Conservation (phyloP, 1,284 basidiomycete genomes). For the Anthracocystis panici-leucophaei region DNA sequence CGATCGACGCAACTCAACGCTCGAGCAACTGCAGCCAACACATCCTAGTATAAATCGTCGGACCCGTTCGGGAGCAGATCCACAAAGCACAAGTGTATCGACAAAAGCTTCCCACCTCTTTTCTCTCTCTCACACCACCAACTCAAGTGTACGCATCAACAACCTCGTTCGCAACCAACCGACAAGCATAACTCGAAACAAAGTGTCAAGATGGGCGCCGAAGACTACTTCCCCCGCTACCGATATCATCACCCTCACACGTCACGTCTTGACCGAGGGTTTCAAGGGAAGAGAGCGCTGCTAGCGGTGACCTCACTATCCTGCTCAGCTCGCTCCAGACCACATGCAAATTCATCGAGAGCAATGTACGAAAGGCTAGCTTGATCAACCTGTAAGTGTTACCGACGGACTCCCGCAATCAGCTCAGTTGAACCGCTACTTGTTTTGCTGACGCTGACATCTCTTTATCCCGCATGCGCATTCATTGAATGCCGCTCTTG, state of each 20-base stretch:
- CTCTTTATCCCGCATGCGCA: background rate
- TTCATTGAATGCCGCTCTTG: background rate
- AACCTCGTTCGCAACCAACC: background rate
- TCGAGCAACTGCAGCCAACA: background rate
- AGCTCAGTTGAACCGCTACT: background rate
- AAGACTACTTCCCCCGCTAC: conserved; percentile 60
- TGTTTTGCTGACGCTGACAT: background rate
- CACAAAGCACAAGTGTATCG: background rate
- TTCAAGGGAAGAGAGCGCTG: conserved; percentile 53
- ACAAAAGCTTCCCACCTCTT: background rate
- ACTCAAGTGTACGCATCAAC: background rate
- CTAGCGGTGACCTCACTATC: conserved; percentile 87
- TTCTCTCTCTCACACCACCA: conserved; percentile 1
- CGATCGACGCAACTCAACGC: conserved; percentile 12
- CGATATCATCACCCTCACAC: conserved; percentile 68
- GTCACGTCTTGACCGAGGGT: conserved; percentile 67
- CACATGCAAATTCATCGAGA: conserved; percentile 87
- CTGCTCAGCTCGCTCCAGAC: conserved; percentile 95
- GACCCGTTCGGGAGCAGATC: conserved; percentile 19
- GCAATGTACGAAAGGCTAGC: conserved; percentile 94
- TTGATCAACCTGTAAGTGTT: conserved; percentile 90
- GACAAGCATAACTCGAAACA: background rate
- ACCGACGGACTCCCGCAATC: too few relatives aligned
- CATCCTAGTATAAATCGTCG: conserved; percentile 8
- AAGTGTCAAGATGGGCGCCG: conserved; percentile 36